A percentile compares a stretch with the other conserved stretches of the same genome.
These are phyloP conservation scores for Micromonas commoda DNA, from an alignment of 139 green algal species.

Conservation along the genomic window DNA sequence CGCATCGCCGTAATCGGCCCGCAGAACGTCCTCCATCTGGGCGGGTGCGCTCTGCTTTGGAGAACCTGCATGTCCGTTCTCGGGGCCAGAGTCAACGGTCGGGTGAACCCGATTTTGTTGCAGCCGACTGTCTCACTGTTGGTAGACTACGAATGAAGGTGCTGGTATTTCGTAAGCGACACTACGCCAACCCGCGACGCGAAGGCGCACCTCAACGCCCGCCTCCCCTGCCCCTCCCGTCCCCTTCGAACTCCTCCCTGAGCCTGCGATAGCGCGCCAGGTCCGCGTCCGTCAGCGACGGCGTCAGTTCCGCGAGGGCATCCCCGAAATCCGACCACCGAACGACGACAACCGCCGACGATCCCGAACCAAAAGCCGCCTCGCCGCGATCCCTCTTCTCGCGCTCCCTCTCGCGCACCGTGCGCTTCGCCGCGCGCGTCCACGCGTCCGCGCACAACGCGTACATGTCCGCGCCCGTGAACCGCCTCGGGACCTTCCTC, in stretches of 20 bases:
- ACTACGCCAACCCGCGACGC: too few species aligned
- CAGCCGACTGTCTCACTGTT: too few species aligned
- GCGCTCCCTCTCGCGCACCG: background rate
- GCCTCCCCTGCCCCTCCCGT: background rate
- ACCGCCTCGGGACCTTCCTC: constrained; percentile 43
- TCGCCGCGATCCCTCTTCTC: background rate
- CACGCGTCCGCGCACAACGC: constrained; percentile 85
- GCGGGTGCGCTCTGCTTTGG: too few species aligned
- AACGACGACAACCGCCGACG: constrained; percentile 43
- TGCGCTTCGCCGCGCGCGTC: constrained; percentile 59
- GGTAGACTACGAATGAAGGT: too few species aligned
- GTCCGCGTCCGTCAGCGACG: constrained; percentile 70
- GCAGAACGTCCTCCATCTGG: background rate
- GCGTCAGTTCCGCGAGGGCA: constrained; percentile 56
- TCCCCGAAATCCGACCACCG: constrained; percentile 55
- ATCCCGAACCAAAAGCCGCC: background rate
- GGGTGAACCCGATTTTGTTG: too few species aligned
- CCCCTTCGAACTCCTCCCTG: constrained; percentile 59
- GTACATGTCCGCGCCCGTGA: constrained; percentile 91
- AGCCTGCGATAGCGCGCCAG: constrained; percentile 67
- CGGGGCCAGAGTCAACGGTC: background rate
- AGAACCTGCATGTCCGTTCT: too few species aligned
- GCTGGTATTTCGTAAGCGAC: too few species aligned
- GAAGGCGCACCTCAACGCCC: background rate
- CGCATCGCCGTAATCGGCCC: background rate